Evolutionary conservation across 768 basidiomycete species (phyloP), one percentile per base, ranked within the genome.

Genomic region (Suillus placidus): DNA sequence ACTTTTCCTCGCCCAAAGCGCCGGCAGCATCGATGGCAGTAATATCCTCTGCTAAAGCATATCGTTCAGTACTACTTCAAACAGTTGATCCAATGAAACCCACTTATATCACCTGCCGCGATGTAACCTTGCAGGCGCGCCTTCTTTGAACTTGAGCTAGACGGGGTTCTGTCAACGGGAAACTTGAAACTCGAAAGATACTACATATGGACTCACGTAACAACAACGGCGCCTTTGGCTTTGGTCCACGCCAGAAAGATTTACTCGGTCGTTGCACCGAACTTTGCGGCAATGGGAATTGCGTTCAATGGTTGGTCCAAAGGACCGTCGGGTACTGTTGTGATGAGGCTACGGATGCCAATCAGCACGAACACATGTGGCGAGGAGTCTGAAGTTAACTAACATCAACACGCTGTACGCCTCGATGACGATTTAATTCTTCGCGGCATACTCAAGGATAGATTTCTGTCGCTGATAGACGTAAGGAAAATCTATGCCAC

Each of bases 351-450:
- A 34, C 18, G 20, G 54, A 34, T 6, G 12, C 1, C 3, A n/a
- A n/a, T 55, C 20, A 55, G 32, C 32, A n/a, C 54, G 10, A 34
- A 34, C 10, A 6, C n/a, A n/a, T 34, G 20, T 13, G 89, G 60
- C 88, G 94, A 80, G 18, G 84, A 34, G 20, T 10, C 5, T 34
- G 10, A n/a, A 49, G 47, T 23, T 7, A 49, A 55, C 54, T 12
- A n/a, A 55, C 54, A 55, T 55, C 32, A 55, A 0, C 20, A 32
- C 76, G 63, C 89, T 87, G 77, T 93, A 93, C 0, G 87, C 91
- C 74, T 93, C 92, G 52, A 86, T 85, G 30, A 87, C 80, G 56
- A 94, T 90, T 18, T 82, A 82, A 62, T 92, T 78, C 68, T 80
- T 73, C 12, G 81, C 78, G 52, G 85, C 83, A 70, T 80, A 92